Percentiles rank a stretch among this genome's conserved stretches.
These are phyloP conservation scores for Geotrichum candidum DNA, from an alignment of 1,139 yeast genomes.

Conservation along the genomic window DNA sequence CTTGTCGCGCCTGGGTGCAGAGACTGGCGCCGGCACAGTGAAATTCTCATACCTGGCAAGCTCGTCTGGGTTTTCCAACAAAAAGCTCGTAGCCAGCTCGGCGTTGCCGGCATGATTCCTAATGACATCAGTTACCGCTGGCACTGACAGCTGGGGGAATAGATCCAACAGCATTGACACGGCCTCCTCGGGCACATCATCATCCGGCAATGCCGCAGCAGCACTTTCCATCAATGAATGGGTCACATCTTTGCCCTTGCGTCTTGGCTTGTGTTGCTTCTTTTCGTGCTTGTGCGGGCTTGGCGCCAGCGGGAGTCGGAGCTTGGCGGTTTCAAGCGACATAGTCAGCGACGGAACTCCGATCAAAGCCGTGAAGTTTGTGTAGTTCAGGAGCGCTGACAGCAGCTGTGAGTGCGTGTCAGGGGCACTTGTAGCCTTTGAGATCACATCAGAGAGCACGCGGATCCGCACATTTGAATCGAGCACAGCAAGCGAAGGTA, in stretches of 20 bases:
- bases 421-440: slow-evolving; percentile 16
- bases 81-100: slow-evolving; percentile 51
- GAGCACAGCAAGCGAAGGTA: slow-evolving; percentile 11
- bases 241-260: background rate
- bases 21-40: slow-evolving; percentile 18
- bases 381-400: slow-evolving; percentile 15
- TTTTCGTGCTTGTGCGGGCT: slow-evolving; percentile 1
- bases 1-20: slow-evolving; percentile 17
- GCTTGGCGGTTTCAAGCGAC: slow-evolving; percentile 21
- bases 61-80: slow-evolving; percentile 56
- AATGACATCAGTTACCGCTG: slow-evolving; percentile 34
- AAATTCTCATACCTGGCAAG: slow-evolving; percentile 26
- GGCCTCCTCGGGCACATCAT: slow-evolving; percentile 14
- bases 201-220: background rate
- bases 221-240: background rate
- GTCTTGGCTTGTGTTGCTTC: background rate
- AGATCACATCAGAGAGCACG: slow-evolving; percentile 11
- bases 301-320: slow-evolving; percentile 17
- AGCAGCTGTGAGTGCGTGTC: slow-evolving; percentile 10
- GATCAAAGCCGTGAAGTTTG: slow-evolving; percentile 13
- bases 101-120: slow-evolving; percentile 46
- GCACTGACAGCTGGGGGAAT: slow-evolving; percentile 28
- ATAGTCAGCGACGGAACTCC: slow-evolving; percentile 18
- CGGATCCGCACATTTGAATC: slow-evolving; percentile 14
- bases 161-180: slow-evolving; percentile 24